Percentiles rank a stretch among this genome's conserved stretches.
phyloP scores from a whole-genome alignment of 495 filamentous ascomycete species.

The Penicillium steckii region DNA sequence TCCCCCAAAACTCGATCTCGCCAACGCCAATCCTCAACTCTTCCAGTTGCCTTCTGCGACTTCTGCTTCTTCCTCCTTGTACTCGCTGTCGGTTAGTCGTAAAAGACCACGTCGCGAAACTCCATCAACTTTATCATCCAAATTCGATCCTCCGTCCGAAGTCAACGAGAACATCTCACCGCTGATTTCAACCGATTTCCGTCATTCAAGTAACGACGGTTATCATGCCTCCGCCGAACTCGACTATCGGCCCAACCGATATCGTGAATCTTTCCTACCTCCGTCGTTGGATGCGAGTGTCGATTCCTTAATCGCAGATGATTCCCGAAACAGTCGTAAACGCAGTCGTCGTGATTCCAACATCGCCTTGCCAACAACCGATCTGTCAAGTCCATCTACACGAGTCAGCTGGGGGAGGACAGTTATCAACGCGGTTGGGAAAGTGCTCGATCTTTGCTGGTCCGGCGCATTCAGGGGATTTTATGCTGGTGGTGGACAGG shows the following conservation, averaged over 20 bases:
- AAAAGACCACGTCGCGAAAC: constrained; percentile 42
- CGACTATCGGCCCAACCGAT: constrained; percentile 47
- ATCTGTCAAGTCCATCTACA: constrained; percentile 16
- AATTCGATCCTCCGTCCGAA: constrained; percentile 24
- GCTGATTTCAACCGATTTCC: constrained; percentile 55
- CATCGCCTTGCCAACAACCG: constrained; percentile 20
- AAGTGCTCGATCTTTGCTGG: constrained; percentile 80
- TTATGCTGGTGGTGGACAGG: constrained; percentile 76
- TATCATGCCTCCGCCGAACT: constrained; percentile 30
- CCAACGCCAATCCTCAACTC: constrained; percentile 55
- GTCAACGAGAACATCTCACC: constrained; percentile 37
- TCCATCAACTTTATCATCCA: constrained; percentile 25
- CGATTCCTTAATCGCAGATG: constrained; percentile 25
- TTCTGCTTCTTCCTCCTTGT: constrained; percentile 58
- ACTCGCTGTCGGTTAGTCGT: constrained; percentile 55
- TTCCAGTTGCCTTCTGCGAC: constrained; percentile 70
- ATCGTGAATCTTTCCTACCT: constrained; percentile 41
- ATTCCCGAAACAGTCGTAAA: constrained; percentile 38
- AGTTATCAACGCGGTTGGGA: constrained; percentile 64
- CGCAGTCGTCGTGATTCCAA: constrained; percentile 41
- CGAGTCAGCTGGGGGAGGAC: constrained; percentile 44
- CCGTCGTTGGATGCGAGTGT: constrained; percentile 32
- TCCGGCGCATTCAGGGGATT: constrained; percentile 75
- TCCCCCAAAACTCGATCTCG: constrained; percentile 54
- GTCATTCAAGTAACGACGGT: constrained; percentile 60